Conservation (phyloP, 768 basidiomycete species). For the Tulasnella sp. region DNA sequence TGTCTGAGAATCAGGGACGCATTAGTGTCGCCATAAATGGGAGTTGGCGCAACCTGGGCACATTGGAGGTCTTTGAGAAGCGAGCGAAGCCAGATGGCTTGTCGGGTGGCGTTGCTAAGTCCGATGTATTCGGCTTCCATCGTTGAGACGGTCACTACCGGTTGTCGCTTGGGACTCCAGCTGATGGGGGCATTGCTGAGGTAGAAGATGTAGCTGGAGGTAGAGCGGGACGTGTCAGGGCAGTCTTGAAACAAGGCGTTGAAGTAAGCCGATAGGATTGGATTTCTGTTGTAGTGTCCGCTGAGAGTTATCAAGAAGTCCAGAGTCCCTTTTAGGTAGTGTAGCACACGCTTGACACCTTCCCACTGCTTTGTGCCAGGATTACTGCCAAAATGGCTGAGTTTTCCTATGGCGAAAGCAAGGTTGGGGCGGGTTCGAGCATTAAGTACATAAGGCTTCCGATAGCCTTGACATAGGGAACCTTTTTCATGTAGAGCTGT, state of each 20-base stretch:
- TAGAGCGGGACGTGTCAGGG: conserved; percentile 16
- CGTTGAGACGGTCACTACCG: conserved; percentile 30
- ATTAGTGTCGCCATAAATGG: too few species aligned
- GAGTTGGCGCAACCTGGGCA: too few species aligned
- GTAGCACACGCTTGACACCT: conserved; percentile 21
- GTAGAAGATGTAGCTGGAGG: conserved; percentile 25
- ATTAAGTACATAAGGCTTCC: conserved; percentile 15
- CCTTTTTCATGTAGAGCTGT: neutral
- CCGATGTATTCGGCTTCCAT: too few species aligned
- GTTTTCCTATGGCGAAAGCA: neutral
- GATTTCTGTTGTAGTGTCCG: neutral
- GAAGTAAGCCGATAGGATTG: neutral
- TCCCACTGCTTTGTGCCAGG: neutral
- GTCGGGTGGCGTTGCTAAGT: too few species aligned
- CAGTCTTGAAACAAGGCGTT: neutral
- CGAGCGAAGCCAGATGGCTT: too few species aligned
- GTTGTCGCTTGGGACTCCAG: conserved; percentile 27
- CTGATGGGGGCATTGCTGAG: too few species aligned
- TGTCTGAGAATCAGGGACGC: too few species aligned
- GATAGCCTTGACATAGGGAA: conserved; percentile 10
- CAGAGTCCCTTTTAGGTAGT: conserved; percentile 30
- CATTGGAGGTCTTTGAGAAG: too few species aligned
- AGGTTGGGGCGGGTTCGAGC: neutral
- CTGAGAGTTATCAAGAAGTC: conserved; percentile 22
- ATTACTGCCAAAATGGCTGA: neutral